phyloP scores from a whole-genome alignment of 306 rosid species.

The Cucurbita argyrosperma region DNA sequence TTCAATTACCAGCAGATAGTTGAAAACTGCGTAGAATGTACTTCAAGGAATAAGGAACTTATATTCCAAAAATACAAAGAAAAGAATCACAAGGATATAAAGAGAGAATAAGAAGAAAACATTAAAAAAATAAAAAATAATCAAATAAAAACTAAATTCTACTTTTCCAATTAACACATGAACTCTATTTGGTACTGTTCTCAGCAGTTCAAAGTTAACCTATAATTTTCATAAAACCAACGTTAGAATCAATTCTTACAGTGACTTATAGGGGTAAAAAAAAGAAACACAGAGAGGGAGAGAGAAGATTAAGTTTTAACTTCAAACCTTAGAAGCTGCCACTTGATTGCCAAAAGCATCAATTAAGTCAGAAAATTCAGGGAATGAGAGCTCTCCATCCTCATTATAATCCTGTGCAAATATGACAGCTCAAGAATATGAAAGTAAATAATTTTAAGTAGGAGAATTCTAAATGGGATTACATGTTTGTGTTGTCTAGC shows the following conservation, averaged over 20 bases:
- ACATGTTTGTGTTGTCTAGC: not conserved
- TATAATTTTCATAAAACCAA: not conserved
- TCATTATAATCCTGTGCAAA: conserved; percentile 65
- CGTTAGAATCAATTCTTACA: not conserved
- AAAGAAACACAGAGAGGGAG: not conserved
- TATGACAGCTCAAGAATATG: conserved; percentile 3
- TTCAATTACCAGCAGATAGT: not conserved
- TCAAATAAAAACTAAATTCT: not conserved
- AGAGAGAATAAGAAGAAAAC: not conserved
- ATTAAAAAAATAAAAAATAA: not conserved
- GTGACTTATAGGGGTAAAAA: not conserved
- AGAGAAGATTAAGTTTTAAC: not conserved
- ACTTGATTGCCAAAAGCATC: conserved; percentile 80
- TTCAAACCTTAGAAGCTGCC: conserved; percentile 63
- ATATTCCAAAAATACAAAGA: not conserved
- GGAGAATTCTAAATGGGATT: not conserved
- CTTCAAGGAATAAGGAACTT: not conserved
- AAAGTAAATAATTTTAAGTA: not conserved
- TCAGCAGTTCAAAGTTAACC: not conserved
- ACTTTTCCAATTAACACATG: not conserved
- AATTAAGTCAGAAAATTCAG: conserved; percentile 71
- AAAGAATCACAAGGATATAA: not conserved
- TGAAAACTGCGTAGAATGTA: not conserved
- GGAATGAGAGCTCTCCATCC: conserved; percentile 72
- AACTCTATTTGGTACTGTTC: not conserved